phyloP scores from a whole-genome alignment of 2,329 filamentous ascomycete species.

The Pleoardoris graminearum region DNA sequence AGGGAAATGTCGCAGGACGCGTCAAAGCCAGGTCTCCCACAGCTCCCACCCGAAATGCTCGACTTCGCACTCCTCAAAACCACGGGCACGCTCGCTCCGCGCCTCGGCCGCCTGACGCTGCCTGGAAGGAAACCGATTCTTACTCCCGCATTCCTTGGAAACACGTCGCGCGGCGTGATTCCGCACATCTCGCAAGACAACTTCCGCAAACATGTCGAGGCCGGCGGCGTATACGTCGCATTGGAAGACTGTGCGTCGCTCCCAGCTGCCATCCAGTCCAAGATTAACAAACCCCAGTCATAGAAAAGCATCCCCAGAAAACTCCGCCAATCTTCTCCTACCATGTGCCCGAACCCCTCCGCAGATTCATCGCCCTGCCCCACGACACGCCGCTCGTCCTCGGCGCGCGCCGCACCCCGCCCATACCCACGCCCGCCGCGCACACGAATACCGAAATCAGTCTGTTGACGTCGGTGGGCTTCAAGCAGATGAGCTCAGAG shows the following conservation, averaged over 20 bases:
- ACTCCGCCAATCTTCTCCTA: slow-evolving; percentile 59
- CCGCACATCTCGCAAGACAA: slow-evolving; percentile 91
- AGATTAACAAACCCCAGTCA: slow-evolving; percentile 58
- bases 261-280: background rate
- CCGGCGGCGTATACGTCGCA: slow-evolving; percentile 75
- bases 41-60: slow-evolving; percentile 48
- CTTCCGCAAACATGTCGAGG: slow-evolving; percentile 64
- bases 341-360: slow-evolving; percentile 59
- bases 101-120: slow-evolving; percentile 69
- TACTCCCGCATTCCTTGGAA: slow-evolving; percentile 80
- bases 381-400: slow-evolving; percentile 69
- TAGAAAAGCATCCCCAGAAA: slow-evolving; percentile 60
- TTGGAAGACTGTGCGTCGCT: slow-evolving; percentile 86
- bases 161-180: slow-evolving; percentile 80
- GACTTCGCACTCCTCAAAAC: slow-evolving; percentile 50
- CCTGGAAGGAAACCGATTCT: slow-evolving; percentile 67
- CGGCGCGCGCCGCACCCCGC: slow-evolving; percentile 75
- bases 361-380: slow-evolving; percentile 75
- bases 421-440: slow-evolving; percentile 68
- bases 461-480: slow-evolving; percentile 85
- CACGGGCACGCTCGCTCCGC: slow-evolving; percentile 52
- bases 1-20: slow-evolving; percentile 16
- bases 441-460: slow-evolving; percentile 74
- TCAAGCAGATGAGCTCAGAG: slow-evolving; percentile 68
- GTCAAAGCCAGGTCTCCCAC: slow-evolving; percentile 19